A percentile compares a stretch with the other conserved stretches of the same genome.
phyloP scores from a whole-genome alignment of 345 rosid species.

The Citrus glauca region DNA sequence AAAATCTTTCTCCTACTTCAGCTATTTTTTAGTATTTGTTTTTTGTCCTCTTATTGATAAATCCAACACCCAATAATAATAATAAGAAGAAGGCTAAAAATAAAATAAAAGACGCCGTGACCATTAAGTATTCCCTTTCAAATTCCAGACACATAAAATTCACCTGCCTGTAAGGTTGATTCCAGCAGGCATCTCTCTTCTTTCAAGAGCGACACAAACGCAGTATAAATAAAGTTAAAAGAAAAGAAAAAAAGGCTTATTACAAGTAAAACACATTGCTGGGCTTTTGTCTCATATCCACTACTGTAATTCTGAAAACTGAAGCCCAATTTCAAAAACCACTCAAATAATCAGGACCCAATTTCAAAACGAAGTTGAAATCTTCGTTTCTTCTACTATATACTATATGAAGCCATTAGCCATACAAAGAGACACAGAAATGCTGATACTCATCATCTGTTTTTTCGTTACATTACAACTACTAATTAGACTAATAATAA shows the following conservation, averaged over 20 bases:
- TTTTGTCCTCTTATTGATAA: background rate
- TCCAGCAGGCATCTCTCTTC: background rate
- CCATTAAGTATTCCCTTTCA: background rate
- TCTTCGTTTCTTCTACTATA: background rate
- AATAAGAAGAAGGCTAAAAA: background rate
- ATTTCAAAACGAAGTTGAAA: background rate
- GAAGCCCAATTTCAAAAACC: too few species aligned
- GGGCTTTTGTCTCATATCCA: background rate
- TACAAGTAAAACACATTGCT: background rate
- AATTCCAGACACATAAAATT: background rate
- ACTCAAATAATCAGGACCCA: background rate
- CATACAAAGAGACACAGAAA: background rate
- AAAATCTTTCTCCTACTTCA: background rate
- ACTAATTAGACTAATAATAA: conserved; percentile 1
- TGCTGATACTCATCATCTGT: conserved; percentile 4
- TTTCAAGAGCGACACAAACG: background rate
- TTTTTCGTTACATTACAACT: conserved; percentile 22
- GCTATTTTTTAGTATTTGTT: background rate
- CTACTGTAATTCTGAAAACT: too few species aligned
- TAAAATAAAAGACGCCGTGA: background rate
- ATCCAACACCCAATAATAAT: background rate
- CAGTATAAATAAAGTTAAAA: background rate
- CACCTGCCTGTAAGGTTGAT: background rate
- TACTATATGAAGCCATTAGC: background rate
- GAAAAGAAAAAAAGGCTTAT: background rate